A percentile compares a stretch with the other conserved stretches of the same genome.
These are phyloP conservation scores for Lentinula aciculospora DNA, from an alignment of 768 basidiomycete species.

Conservation along the genomic window DNA sequence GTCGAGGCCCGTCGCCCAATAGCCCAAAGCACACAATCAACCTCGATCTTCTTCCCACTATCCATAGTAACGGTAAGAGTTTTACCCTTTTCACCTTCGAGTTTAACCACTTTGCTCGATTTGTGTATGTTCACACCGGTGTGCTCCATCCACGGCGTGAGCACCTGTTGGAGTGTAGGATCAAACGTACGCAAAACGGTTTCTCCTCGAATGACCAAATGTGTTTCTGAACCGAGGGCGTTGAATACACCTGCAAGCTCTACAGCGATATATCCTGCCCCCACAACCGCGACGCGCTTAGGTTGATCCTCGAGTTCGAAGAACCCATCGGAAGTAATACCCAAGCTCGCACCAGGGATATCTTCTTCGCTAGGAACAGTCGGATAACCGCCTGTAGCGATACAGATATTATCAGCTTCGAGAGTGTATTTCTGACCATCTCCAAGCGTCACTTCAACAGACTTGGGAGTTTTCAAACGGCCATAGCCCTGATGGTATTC, in stretches of 20 bases:
- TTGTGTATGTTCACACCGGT: slow-evolving; percentile 90
- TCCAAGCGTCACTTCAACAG: slow-evolving; percentile 65
- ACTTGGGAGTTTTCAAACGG: slow-evolving; percentile 59
- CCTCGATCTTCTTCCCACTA: slow-evolving; percentile 72
- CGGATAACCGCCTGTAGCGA: slow-evolving; percentile 87
- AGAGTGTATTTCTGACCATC: slow-evolving; percentile 71
- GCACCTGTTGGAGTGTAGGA: slow-evolving; percentile 72
- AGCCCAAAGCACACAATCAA: slow-evolving; percentile 89
- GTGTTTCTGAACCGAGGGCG: slow-evolving; percentile 86
- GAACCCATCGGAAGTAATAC: slow-evolving; percentile 94
- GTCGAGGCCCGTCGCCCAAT: slow-evolving; percentile 87
- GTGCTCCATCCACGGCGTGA: slow-evolving; percentile 91
- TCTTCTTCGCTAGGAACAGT: slow-evolving; percentile 69
- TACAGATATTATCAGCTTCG: slow-evolving; percentile 68
- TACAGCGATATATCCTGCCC: slow-evolving; percentile 97
- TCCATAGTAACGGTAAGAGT: slow-evolving; percentile 72
- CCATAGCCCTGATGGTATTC: slow-evolving; percentile 82
- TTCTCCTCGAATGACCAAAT: slow-evolving; percentile 86
- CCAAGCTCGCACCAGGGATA: slow-evolving; percentile 87
- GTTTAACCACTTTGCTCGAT: slow-evolving; percentile 62
- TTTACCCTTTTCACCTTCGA: slow-evolving; percentile 71
- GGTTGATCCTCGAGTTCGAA: slow-evolving; percentile 90
- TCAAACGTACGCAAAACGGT: slow-evolving; percentile 93
- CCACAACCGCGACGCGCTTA: slow-evolving; percentile 88
- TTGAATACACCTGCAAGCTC: slow-evolving; percentile 95